Conservation (phyloP, 371 early-diverging fungal species). For the Apophysomyces elegans region DNA sequence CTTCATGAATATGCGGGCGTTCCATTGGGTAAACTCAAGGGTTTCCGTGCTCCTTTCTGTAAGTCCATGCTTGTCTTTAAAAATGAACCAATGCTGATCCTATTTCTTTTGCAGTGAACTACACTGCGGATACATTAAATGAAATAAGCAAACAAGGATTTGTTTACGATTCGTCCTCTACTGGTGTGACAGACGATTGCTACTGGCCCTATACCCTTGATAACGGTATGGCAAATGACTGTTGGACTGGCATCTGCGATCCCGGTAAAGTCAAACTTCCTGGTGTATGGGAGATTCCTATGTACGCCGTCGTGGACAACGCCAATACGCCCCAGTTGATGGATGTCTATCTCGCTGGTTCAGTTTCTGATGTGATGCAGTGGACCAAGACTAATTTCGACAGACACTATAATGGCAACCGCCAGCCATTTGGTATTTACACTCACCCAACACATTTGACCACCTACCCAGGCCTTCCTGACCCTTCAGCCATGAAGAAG, state of each 20-base stretch:
- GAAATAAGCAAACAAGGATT: slow-evolving; percentile 64
- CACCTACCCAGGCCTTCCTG: slow-evolving; percentile 41
- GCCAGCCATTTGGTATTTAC: slow-evolving; percentile 74
- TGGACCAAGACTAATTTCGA: slow-evolving; percentile 67
- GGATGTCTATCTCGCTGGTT: slow-evolving; percentile 72
- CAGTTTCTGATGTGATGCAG: slow-evolving; percentile 47
- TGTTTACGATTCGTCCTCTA: slow-evolving; percentile 68
- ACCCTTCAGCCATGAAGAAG: slow-evolving; percentile 33
- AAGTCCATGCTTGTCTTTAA: slow-evolving; percentile 20
- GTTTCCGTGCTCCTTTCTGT: slow-evolving; percentile 76
- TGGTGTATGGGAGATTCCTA: slow-evolving; percentile 77
- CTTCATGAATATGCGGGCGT: slow-evolving; percentile 67
- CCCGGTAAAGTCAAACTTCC: slow-evolving; percentile 52
- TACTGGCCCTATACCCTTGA: slow-evolving; percentile 83
- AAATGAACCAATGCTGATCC: neutral
- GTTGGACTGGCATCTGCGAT: slow-evolving; percentile 67
- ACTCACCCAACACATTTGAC: slow-evolving; percentile 52
- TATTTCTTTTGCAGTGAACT: slow-evolving; percentile 51
- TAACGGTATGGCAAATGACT: slow-evolving; percentile 72
- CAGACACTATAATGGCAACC: slow-evolving; percentile 66
- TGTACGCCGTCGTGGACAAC: slow-evolving; percentile 58
- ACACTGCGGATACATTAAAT: slow-evolving; percentile 58
- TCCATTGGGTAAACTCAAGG: slow-evolving; percentile 67
- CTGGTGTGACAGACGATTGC: slow-evolving; percentile 54
- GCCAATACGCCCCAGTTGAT: slow-evolving; percentile 58